phyloP scores from a whole-genome alignment of 2,329 filamentous ascomycete genomes.

The Monilinia fructigena region DNA sequence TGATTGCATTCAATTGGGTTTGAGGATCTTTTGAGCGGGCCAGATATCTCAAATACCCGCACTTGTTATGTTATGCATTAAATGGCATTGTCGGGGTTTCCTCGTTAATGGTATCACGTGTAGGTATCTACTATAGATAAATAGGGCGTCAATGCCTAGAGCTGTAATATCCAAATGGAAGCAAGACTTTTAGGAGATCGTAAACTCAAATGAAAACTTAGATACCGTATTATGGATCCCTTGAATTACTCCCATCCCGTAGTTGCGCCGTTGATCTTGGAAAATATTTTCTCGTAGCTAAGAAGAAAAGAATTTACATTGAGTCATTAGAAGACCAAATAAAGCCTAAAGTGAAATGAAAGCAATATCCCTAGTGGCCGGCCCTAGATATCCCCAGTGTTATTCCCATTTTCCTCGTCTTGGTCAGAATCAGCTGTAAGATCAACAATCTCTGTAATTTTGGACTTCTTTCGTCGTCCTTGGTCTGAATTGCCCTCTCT shows the following conservation, averaged over 20 bases:
- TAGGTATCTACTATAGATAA: too few species aligned
- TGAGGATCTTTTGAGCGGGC: too few species aligned
- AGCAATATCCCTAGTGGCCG: background rate
- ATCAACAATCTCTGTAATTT: background rate
- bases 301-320: background rate
- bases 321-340: background rate
- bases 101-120: too few species aligned
- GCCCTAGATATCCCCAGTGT: background rate
- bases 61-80: too few species aligned
- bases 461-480: constrained; percentile 2
- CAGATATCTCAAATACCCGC: too few species aligned
- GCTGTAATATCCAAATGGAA: too few species aligned
- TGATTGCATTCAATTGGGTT: too few species aligned
- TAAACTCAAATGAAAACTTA: background rate
- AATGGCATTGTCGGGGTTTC: too few species aligned
- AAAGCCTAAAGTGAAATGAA: background rate
- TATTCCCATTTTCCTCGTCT: background rate
- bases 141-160: too few species aligned
- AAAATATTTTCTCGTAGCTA: background rate
- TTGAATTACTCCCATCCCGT: background rate
- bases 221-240: background rate
- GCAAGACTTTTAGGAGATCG: too few species aligned
- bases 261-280: too few species aligned
- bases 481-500: background rate
- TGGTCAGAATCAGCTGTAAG: constrained; percentile 12